phyloP scores from a whole-genome alignment of 1,139 yeast genomes.

The Yamadazyma siamensis region DNA sequence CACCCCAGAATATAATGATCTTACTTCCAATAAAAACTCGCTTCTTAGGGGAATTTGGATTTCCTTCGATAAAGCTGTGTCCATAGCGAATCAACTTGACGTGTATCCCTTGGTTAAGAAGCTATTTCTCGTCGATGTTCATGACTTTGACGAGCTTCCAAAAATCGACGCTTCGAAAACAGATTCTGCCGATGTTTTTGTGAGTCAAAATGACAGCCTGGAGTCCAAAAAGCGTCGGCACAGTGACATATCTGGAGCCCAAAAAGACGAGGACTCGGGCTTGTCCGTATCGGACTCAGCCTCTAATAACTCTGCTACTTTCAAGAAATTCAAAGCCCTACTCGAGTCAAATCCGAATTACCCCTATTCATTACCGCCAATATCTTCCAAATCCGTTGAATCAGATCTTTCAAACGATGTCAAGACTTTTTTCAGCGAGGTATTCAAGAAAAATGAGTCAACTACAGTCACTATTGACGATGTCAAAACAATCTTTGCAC shows the following conservation, averaged over 20 bases:
- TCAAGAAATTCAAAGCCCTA: slow-evolving; percentile 12
- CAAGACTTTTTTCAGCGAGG: slow-evolving; percentile 45
- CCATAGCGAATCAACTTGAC: slow-evolving; percentile 39
- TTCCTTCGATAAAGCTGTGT: slow-evolving; percentile 44
- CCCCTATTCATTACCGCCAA: slow-evolving; percentile 56
- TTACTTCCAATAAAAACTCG: slow-evolving; percentile 22
- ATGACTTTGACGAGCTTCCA: slow-evolving; percentile 42
- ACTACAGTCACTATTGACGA: slow-evolving; percentile 32
- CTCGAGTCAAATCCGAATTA: slow-evolving; percentile 32
- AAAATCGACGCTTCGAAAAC: slow-evolving; percentile 9
- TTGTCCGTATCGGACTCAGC: too few species aligned
- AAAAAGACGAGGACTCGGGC: slow-evolving; percentile 1
- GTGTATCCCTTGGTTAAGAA: slow-evolving; percentile 38
- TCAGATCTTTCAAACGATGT: slow-evolving; percentile 46
- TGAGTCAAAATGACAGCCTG: not conserved
- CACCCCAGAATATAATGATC: slow-evolving; percentile 28
- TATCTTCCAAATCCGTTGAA: slow-evolving; percentile 31
- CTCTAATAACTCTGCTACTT: too few species aligned
- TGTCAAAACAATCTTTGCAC: slow-evolving; percentile 24
- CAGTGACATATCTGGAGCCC: not conserved
- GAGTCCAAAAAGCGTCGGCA: slow-evolving; percentile 1
- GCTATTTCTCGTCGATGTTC: slow-evolving; percentile 44
- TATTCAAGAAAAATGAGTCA: slow-evolving; percentile 44
- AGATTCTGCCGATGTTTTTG: slow-evolving; percentile 1
- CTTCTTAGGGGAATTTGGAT: slow-evolving; percentile 40